phyloP scores from a whole-genome alignment of 805 yeast species.

The Spathaspora passalidarum region DNA sequence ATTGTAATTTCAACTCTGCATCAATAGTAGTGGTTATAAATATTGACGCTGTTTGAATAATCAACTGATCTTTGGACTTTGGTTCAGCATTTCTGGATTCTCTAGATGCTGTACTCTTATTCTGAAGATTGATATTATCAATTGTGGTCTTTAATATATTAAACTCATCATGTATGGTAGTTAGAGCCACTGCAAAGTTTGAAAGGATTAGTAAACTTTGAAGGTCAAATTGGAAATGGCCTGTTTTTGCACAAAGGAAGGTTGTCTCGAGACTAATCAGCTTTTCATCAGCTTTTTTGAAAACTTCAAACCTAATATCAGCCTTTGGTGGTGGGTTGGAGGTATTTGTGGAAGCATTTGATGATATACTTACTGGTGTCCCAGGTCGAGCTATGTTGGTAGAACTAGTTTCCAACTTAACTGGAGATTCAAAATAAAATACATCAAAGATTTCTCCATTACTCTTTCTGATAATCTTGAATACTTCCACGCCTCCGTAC shows the following conservation, averaged over 20 bases:
- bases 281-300: conserved; percentile 16
- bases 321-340: conserved; percentile 24
- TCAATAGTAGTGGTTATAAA: conserved; percentile 20
- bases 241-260: conserved; percentile 42
- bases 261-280: conserved; percentile 29
- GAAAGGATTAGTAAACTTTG: conserved; percentile 21
- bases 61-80: conserved; percentile 18
- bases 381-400: neutral
- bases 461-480: conserved; percentile 22
- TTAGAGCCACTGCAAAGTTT: conserved; percentile 22
- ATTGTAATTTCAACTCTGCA: conserved; percentile 15
- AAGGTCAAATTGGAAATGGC: conserved; percentile 20
- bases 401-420: neutral
- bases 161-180: conserved; percentile 20
- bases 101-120: neutral
- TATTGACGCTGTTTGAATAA: conserved; percentile 40
- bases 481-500: conserved; percentile 46
- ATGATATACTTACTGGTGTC: conserved; percentile 6
- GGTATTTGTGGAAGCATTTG: conserved; percentile 3
- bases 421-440: conserved; percentile 18
- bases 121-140: conserved; percentile 2
- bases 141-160: conserved; percentile 10
- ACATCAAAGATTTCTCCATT: conserved; percentile 21
- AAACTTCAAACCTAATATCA: conserved; percentile 54
- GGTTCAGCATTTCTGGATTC: neutral